These are phyloP conservation scores for Raffaelea arxii DNA, from an alignment of 2,329 filamentous ascomycete genomes.

Conservation along the genomic window DNA sequence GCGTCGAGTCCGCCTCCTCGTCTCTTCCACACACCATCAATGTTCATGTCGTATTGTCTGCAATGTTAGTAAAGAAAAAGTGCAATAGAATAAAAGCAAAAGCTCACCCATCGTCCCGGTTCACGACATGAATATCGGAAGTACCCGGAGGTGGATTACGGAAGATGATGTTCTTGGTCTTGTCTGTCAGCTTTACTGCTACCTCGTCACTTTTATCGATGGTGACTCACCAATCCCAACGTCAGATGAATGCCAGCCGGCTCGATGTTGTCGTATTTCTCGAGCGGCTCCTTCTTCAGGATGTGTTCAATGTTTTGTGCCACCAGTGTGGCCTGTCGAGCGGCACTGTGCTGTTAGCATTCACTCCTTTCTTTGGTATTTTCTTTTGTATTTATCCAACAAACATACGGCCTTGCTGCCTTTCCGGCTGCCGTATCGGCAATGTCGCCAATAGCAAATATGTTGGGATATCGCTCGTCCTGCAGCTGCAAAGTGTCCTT, in stretches of 20 bases:
- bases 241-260: constrained; percentile 10
- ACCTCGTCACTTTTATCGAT: background rate
- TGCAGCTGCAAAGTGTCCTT: constrained; percentile 8
- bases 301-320: constrained; percentile 10
- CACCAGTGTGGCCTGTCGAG: constrained; percentile 7
- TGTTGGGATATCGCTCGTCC: constrained; percentile 22
- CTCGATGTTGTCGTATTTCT: constrained; percentile 2
- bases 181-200: constrained; percentile 1
- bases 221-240: constrained; percentile 5
- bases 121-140: background rate
- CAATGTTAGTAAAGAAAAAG: background rate
- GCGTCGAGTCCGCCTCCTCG: background rate
- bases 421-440: constrained; percentile 39
- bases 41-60: constrained; percentile 7
- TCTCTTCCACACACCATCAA: constrained; percentile 7
- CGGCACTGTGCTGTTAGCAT: background rate
- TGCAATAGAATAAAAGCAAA: background rate
- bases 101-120: constrained; percentile 6
- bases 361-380: background rate
- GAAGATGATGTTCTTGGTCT: constrained; percentile 10
- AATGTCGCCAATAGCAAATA: constrained; percentile 58
- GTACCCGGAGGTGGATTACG: constrained; percentile 3
- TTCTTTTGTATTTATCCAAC: too few relatives aligned
- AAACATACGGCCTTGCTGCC: constrained; percentile 5
- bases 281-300: constrained; percentile 9